Percentiles rank a stretch among this genome's conserved stretches.
These are phyloP conservation scores for Sporothrix sp. DNA, from an alignment of 2,329 filamentous ascomycete genomes.

Conservation along the genomic window DNA sequence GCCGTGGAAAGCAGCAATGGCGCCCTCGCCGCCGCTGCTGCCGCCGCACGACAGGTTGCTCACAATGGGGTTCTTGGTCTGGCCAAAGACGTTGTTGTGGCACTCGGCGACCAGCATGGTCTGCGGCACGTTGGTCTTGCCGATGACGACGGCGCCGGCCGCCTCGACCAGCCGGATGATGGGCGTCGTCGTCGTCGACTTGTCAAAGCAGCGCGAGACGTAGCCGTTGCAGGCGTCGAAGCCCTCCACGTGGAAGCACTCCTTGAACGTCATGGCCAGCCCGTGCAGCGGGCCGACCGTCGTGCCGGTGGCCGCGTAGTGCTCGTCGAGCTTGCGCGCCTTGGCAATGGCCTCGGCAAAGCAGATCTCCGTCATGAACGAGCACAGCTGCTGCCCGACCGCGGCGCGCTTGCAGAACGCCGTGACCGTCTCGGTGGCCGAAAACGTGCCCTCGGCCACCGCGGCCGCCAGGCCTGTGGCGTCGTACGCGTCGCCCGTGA, in stretches of 20 bases:
- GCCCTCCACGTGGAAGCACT: conserved; percentile 15
- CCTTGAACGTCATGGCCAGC: conserved; percentile 29
- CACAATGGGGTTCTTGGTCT: conserved; percentile 28
- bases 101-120: conserved; percentile 25
- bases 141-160: conserved; percentile 23
- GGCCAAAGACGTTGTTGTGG: conserved; percentile 29
- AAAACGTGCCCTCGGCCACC: conserved; percentile 8
- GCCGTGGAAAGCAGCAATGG: conserved; percentile 26
- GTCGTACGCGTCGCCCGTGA: conserved; percentile 12
- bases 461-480: conserved; percentile 11
- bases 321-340: conserved; percentile 26
- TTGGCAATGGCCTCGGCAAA: conserved; percentile 25
- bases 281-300: conserved; percentile 30
- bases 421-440: conserved; percentile 11
- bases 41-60: conserved; percentile 27
- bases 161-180: conserved; percentile 22
- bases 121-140: conserved; percentile 22
- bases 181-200: conserved; percentile 15
- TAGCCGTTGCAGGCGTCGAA: conserved; percentile 14
- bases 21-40: conserved; percentile 30
- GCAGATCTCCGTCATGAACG: conserved; percentile 33
- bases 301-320: conserved; percentile 23
- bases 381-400: conserved; percentile 12
- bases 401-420: conserved; percentile 16
- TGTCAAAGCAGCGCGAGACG: conserved; percentile 9